A percentile compares a stretch with the other conserved stretches of the same genome.
These are phyloP conservation scores for Serendipita indica DNA, from an alignment of 768 basidiomycete genomes.

Conservation along the genomic window DNA sequence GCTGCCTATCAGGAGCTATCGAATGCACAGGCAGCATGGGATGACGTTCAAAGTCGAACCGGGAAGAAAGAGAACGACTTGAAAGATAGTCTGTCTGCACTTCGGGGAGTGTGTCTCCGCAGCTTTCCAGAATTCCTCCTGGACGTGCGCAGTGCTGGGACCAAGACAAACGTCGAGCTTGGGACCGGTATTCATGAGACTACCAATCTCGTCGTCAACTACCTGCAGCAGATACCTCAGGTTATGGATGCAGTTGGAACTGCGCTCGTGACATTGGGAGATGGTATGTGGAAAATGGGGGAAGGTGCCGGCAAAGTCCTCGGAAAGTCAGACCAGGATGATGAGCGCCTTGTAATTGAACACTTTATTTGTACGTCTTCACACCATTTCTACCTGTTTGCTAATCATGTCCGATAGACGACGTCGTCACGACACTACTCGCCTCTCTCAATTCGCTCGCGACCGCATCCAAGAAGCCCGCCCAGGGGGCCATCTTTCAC, in stretches of 20 bases:
- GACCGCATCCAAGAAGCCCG: constrained; percentile 34
- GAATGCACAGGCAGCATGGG: constrained; percentile 46
- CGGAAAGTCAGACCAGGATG: constrained; percentile 37
- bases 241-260: constrained; percentile 53
- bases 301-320: constrained; percentile 46
- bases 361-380: constrained; percentile 52
- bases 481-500: constrained; percentile 60
- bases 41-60: constrained; percentile 41
- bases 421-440: constrained; percentile 54
- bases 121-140: constrained; percentile 76
- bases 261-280: constrained; percentile 55
- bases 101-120: constrained; percentile 56
- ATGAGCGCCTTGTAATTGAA: constrained; percentile 39
- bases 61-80: constrained; percentile 44
- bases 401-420: constrained; percentile 31
- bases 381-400: not conserved
- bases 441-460: constrained; percentile 49
- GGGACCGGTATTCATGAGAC: constrained; percentile 47
- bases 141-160: constrained; percentile 42
- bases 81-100: constrained; percentile 45
- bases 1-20: constrained; percentile 45
- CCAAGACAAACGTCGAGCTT: constrained; percentile 37
- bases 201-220: constrained; percentile 38
- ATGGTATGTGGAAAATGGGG: constrained; percentile 89
- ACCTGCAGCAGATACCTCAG: constrained; percentile 53